These are phyloP conservation scores for Bonia amplexicaulis DNA, from an alignment of 176 grass and related monocot genomes.

Conservation along the genomic window DNA sequence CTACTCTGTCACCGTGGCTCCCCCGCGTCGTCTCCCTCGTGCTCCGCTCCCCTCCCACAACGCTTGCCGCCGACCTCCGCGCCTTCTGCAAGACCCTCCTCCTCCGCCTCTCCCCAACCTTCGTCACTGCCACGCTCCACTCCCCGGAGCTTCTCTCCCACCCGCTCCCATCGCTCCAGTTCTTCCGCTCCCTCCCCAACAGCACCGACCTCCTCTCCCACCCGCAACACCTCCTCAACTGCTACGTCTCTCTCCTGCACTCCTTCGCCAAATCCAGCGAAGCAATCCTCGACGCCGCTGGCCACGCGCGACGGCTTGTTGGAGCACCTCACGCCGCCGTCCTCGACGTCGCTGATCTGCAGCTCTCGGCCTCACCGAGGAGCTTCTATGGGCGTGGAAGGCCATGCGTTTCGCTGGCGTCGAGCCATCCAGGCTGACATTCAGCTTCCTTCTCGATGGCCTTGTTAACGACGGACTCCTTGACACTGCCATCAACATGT, in stretches of 20 bases:
- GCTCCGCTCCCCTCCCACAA: constrained; percentile 42
- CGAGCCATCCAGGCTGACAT: constrained; percentile 65
- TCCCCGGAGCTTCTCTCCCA: constrained; percentile 38
- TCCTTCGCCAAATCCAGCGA: constrained; percentile 45
- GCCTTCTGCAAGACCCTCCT: constrained; percentile 72
- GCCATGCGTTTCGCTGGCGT: constrained; percentile 53
- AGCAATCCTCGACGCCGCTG: not conserved
- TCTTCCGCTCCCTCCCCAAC: constrained; percentile 59
- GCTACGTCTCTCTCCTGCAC: constrained; percentile 65
- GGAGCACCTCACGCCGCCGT: constrained; percentile 33
- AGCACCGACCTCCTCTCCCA: constrained; percentile 42
- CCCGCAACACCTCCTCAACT: constrained; percentile 46
- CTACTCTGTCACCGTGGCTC: constrained; percentile 64
- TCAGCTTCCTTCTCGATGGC: constrained; percentile 86
- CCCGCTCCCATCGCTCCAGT: constrained; percentile 51
- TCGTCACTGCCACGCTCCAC: constrained; percentile 55
- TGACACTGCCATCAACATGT: constrained; percentile 77
- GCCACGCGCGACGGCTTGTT: constrained; percentile 33
- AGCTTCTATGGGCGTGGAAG: constrained; percentile 67
- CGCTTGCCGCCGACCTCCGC: constrained; percentile 56
- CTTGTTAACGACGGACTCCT: constrained; percentile 65
- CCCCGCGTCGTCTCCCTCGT: constrained; percentile 62
- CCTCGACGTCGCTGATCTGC: constrained; percentile 53
- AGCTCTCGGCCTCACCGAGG: constrained; percentile 67
- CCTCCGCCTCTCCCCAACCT: constrained; percentile 66